Percentiles rank a stretch among this genome's conserved stretches.
Conservation (phyloP, 257 asterid species). For the Linaria vulgaris region DNA sequence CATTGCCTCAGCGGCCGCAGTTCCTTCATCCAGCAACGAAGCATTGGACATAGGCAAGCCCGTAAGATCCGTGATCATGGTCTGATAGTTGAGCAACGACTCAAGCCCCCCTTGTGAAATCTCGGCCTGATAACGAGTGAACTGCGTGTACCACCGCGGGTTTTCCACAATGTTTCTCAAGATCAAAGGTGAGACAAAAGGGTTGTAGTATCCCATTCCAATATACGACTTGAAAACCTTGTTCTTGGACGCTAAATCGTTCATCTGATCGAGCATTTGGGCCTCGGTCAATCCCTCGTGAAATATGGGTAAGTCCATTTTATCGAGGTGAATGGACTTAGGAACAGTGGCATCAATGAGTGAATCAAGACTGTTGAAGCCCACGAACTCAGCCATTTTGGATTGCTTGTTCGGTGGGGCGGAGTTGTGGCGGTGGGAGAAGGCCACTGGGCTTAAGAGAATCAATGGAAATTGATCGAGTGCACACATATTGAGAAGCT, state of each 20-base stretch:
- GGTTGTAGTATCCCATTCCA: conserved; percentile 93
- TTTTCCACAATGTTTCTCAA: conserved; percentile 86
- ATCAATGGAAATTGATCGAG: conserved; percentile 68
- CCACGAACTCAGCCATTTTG: conserved; percentile 72
- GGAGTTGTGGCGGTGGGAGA: conserved; percentile 89
- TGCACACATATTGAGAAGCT: conserved; percentile 23
- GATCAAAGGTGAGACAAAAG: conserved; percentile 88
- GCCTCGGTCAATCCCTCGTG: conserved; percentile 83
- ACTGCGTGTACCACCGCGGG: conserved; percentile 99
- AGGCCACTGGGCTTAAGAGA: conserved; percentile 75
- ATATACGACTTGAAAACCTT: conserved; percentile 76
- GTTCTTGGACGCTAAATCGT: conserved; percentile 67
- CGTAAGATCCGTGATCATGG: conserved; percentile 87
- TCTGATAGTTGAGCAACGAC: conserved; percentile 82
- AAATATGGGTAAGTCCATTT: conserved; percentile 69
- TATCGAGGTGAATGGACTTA: conserved; percentile 64
- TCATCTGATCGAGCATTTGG: conserved; percentile 86
- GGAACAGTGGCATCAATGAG: conserved; percentile 95
- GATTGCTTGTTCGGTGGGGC: conserved; percentile 88
- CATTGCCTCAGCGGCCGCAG: conserved; percentile 99
- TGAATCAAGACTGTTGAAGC: conserved; percentile 54
- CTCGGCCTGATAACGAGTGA: conserved; percentile 98
- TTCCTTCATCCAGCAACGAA: conserved; percentile 85
- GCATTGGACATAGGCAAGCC: conserved; percentile 97
- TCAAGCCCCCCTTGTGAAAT: conserved; percentile 96